These are phyloP conservation scores for Pseudohalonectria lignicola DNA, from an alignment of 2,329 filamentous ascomycete species.

Conservation along the genomic window DNA sequence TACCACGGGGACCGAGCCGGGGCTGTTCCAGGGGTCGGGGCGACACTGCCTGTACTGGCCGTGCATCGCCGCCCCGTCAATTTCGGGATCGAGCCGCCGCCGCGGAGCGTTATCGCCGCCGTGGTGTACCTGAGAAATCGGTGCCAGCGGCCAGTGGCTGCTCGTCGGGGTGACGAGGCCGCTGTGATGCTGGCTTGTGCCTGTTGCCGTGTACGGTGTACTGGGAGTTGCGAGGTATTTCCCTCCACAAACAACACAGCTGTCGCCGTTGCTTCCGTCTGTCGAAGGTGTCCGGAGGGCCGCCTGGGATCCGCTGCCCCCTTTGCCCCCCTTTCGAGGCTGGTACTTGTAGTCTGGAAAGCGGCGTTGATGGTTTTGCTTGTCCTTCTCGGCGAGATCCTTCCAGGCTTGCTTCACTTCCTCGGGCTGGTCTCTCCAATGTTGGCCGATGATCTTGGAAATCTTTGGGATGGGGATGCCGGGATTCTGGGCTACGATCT, in stretches of 20 bases:
- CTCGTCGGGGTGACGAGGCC: too few species aligned
- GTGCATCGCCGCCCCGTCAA: too few species aligned
- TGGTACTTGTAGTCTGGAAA: slow-evolving; percentile 95
- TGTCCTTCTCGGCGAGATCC: slow-evolving; percentile 82
- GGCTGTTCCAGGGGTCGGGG: too few species aligned
- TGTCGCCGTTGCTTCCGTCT: slow-evolving; percentile 27
- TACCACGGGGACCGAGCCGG: too few species aligned
- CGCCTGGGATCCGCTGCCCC: background rate
- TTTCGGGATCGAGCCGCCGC: too few species aligned
- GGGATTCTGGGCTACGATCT: slow-evolving; percentile 73
- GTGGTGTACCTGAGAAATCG: too few species aligned
- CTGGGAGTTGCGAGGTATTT: slow-evolving; percentile 51
- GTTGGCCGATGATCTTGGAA: slow-evolving; percentile 90
- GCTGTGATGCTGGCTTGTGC: too few species aligned
- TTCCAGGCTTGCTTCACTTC: slow-evolving; percentile 81
- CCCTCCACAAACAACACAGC: slow-evolving; percentile 64
- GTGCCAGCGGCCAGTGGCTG: too few species aligned
- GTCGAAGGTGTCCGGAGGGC: background rate
- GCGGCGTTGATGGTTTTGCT: slow-evolving; percentile 74
- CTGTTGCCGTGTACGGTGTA: slow-evolving; percentile 37
- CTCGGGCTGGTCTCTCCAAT: slow-evolving; percentile 72
- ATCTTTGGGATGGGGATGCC: slow-evolving; percentile 90
- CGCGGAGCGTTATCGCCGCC: too few species aligned
- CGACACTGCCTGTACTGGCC: too few species aligned
- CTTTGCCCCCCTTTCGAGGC: slow-evolving; percentile 57